These are phyloP conservation scores for Poa annua DNA, from an alignment of 176 grass and related monocot species.

Conservation along the genomic window DNA sequence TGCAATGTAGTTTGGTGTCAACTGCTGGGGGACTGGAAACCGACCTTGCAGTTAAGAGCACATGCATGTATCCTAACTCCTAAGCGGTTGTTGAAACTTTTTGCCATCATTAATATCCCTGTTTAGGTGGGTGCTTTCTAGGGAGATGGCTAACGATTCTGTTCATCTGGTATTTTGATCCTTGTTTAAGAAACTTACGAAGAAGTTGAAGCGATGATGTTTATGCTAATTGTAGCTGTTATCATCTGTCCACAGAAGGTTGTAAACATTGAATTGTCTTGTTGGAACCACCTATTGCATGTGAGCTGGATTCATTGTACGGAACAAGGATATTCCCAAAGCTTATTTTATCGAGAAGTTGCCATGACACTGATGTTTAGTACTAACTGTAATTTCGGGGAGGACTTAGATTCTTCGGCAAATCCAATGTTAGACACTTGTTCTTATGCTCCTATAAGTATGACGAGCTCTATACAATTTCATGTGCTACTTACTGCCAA, in stretches of 20 bases:
- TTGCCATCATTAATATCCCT: background rate
- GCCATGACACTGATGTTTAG: background rate
- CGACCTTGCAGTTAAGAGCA: background rate
- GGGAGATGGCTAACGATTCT: background rate
- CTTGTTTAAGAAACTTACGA: conserved; percentile 5
- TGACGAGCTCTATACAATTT: background rate
- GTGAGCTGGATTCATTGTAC: conserved; percentile 20
- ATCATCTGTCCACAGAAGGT: background rate
- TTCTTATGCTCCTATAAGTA: conserved; percentile 19
- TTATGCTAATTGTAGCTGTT: background rate
- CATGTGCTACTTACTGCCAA: background rate
- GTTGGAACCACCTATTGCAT: background rate
- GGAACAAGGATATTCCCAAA: conserved; percentile 5
- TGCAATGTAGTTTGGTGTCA: conserved; percentile 13
- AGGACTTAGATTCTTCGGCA: conserved; percentile 8
- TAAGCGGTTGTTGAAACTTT: background rate
- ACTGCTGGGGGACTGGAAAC: background rate
- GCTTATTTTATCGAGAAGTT: conserved; percentile 26
- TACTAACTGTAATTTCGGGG: background rate
- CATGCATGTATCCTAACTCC: too few relatives aligned
- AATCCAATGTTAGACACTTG: conserved; percentile 20
- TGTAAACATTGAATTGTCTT: conserved; percentile 20
- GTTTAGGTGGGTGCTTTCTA: background rate
- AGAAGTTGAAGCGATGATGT: background rate
- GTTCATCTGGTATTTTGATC: background rate